A percentile compares a stretch with the other conserved stretches of the same genome.
phyloP scores from a whole-genome alignment of 2,329 filamentous ascomycete genomes.

The Verticillium alfalfae region DNA sequence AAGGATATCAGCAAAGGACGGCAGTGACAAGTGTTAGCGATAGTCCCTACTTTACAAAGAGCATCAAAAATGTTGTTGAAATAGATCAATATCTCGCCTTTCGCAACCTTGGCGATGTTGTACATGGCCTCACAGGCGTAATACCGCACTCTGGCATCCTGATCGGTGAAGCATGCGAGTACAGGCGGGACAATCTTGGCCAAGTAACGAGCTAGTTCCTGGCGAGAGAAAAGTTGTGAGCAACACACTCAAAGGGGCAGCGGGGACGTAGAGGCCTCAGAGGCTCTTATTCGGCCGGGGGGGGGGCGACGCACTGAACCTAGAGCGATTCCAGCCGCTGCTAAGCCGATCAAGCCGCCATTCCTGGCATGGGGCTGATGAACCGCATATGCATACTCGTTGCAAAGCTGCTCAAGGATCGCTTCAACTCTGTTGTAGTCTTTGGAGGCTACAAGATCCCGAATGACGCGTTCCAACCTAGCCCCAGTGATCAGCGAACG shows the following conservation, averaged over 20 bases:
- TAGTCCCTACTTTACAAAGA: constrained; percentile 72
- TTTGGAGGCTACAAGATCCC: constrained; percentile 70
- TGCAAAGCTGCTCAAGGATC: constrained; percentile 92
- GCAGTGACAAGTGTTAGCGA: background rate
- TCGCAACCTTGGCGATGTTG: constrained; percentile 98
- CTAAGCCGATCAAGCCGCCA: constrained; percentile 90
- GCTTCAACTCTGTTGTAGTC: constrained; percentile 77
- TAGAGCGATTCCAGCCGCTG: constrained; percentile 90
- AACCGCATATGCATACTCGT: constrained; percentile 95
- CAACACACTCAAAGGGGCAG: background rate
- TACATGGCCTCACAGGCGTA: constrained; percentile 99
- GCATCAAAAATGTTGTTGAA: constrained; percentile 99
- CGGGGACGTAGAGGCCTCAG: background rate
- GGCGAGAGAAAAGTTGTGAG: constrained; percentile 5
- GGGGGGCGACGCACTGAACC: constrained; percentile 65
- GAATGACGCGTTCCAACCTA: constrained; percentile 85
- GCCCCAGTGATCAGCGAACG: background rate
- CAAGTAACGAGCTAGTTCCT: constrained; percentile 89
- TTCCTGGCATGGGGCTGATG: constrained; percentile 96
- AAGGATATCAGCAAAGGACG: background rate
- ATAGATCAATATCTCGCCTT: constrained; percentile 93
- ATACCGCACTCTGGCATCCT: constrained; percentile 94
- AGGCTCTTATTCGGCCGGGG: background rate
- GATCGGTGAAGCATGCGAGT: constrained; percentile 93
- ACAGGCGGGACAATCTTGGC: constrained; percentile 94